Conservation (phyloP, 192 early-diverging fungal species). For the Coemansia sp. region DNA sequence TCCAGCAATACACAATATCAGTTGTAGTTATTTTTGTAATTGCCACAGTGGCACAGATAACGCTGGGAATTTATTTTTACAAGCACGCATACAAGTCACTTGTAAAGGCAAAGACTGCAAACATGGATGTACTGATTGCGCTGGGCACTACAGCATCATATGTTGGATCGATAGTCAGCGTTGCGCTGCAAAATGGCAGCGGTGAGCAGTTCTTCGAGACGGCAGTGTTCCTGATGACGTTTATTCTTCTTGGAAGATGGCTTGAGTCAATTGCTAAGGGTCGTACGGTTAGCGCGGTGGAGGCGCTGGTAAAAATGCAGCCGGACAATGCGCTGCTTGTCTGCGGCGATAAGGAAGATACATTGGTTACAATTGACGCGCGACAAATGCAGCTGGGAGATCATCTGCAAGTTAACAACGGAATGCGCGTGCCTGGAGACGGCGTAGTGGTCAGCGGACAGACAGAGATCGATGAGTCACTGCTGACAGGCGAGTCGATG, state of each 20-base stretch:
- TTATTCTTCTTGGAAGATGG: constrained; percentile 89
- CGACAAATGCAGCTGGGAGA: constrained; percentile 50
- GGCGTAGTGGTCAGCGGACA: constrained; percentile 40
- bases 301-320: constrained; percentile 68
- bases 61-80: constrained; percentile 81
- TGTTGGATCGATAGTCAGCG: constrained; percentile 70
- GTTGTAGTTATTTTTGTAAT: constrained; percentile 65
- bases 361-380: constrained; percentile 28
- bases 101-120: constrained; percentile 70
- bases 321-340: constrained; percentile 48
- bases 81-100: constrained; percentile 75
- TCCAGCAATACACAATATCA: constrained; percentile 38
- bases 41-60: constrained; percentile 86
- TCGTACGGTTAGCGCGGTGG: constrained; percentile 71
- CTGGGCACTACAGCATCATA: constrained; percentile 87
- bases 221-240: constrained; percentile 83
- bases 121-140: constrained; percentile 92
- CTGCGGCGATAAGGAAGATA: constrained; percentile 14
- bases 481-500: constrained; percentile 91
- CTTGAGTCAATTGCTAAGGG: constrained; percentile 94
- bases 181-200: constrained; percentile 45
- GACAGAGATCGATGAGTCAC: constrained; percentile 79
- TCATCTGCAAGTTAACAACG: constrained; percentile 55
- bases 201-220: constrained; percentile 95
- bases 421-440: constrained; percentile 67